Conservation (phyloP, 805 yeast genomes). For the Pichia phayaonensis region DNA sequence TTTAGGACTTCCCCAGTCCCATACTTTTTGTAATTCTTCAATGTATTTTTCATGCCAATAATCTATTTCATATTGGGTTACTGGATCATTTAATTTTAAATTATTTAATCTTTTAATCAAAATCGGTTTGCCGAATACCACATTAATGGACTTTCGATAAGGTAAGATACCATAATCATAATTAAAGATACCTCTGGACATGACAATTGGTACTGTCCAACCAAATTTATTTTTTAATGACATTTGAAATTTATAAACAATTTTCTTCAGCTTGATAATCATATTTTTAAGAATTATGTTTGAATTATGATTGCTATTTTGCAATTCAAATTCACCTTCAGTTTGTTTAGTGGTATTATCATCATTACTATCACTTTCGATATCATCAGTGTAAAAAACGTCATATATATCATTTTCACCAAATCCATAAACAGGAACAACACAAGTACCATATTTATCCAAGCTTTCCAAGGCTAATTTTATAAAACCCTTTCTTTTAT, state of each 20-base stretch:
- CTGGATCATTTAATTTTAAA: slow-evolving; percentile 18
- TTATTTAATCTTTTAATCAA: slow-evolving; percentile 27
- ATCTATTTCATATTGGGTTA: slow-evolving; percentile 44
- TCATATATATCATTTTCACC: slow-evolving; percentile 71
- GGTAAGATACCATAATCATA: slow-evolving; percentile 90
- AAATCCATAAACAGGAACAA: slow-evolving; percentile 87
- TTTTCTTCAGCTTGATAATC: not conserved
- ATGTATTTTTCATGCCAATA: slow-evolving; percentile 70
- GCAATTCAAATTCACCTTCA: slow-evolving; percentile 4
- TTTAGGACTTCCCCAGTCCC: slow-evolving; percentile 51
- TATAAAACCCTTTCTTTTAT: slow-evolving; percentile 80
- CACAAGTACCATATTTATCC: slow-evolving; percentile 10
- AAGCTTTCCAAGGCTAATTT: slow-evolving; percentile 70
- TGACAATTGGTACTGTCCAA: slow-evolving; percentile 84
- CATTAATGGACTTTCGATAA: slow-evolving; percentile 67
- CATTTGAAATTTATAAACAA: slow-evolving; percentile 45
- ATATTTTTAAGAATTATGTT: not conserved
- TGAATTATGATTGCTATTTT: not conserved
- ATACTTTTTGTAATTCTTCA: slow-evolving; percentile 53
- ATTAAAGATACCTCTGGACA: slow-evolving; percentile 88
- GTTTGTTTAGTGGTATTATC: slow-evolving; percentile 18
- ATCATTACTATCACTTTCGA: slow-evolving; percentile 7
- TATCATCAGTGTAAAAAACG: slow-evolving; percentile 28
- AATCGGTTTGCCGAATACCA: slow-evolving; percentile 65
- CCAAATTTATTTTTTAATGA: slow-evolving; percentile 67